A percentile compares a stretch with the other conserved stretches of the same genome.
phyloP scores from a whole-genome alignment of 2,329 filamentous ascomycete species.

The Botryotinia calthae region DNA sequence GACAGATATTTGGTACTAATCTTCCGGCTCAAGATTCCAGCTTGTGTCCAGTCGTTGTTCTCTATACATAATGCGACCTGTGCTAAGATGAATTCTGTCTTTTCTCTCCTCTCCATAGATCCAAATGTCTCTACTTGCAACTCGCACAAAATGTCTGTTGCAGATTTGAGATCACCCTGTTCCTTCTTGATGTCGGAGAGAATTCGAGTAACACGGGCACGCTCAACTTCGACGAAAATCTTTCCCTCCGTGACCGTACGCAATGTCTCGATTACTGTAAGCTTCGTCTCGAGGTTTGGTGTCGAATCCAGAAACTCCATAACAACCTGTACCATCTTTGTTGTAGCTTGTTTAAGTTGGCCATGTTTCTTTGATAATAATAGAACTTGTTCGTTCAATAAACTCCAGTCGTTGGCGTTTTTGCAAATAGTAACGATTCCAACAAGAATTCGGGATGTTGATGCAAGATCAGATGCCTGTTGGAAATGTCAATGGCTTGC shows the following conservation, averaged over 20 bases:
- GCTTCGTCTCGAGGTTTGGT: constrained; percentile 80
- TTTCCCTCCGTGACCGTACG: constrained; percentile 98
- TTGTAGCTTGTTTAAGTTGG: constrained; percentile 98
- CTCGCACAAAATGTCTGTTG: constrained; percentile 91
- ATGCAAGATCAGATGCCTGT: constrained; percentile 91
- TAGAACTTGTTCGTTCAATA: constrained; percentile 95
- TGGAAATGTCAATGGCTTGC: constrained; percentile 33
- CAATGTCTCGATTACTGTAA: constrained; percentile 90
- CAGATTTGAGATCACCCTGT: constrained; percentile 86
- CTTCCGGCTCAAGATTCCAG: constrained; percentile 89
- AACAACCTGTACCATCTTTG: constrained; percentile 97
- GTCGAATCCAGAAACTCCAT: constrained; percentile 89
- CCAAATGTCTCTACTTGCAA: constrained; percentile 98
- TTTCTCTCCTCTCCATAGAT: constrained; percentile 94
- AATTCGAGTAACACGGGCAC: constrained; percentile 90
- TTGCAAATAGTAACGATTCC: constrained; percentile 93
- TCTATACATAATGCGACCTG: constrained; percentile 95
- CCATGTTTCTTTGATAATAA: constrained; percentile 99
- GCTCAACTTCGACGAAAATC: constrained; percentile 99
- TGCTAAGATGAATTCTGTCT: constrained; percentile 97
- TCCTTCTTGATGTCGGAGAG: constrained; percentile 96
- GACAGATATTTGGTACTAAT: constrained; percentile 92
- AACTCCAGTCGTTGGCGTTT: constrained; percentile 84
- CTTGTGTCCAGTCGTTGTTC: constrained; percentile 93
- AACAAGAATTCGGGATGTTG: constrained; percentile 84